phyloP scores from a whole-genome alignment of 768 basidiomycete genomes.

The Collybia nuda region DNA sequence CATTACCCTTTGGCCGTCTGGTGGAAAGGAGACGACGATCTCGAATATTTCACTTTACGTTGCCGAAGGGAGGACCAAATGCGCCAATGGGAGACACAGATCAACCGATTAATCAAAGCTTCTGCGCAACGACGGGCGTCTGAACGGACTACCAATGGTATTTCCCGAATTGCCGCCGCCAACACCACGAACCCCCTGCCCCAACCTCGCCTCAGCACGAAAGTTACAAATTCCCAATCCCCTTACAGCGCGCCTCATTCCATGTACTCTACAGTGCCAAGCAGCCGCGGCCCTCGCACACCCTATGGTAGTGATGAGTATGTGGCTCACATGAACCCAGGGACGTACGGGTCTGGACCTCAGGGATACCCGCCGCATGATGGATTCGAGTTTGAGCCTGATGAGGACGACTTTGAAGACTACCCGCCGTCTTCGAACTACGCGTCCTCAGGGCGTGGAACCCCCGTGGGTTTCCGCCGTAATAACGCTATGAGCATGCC shows the following conservation, averaged over 20 bases:
- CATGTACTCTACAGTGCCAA: slow-evolving; percentile 28
- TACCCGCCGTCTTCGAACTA: slow-evolving; percentile 51
- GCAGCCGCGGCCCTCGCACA: slow-evolving; percentile 28
- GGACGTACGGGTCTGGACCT: slow-evolving; percentile 38
- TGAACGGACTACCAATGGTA: slow-evolving; percentile 45
- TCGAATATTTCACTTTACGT: slow-evolving; percentile 92
- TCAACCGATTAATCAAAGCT: slow-evolving; percentile 84
- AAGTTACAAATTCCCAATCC: slow-evolving; percentile 25
- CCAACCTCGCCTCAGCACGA: slow-evolving; percentile 32
- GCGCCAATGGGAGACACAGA: slow-evolving; percentile 87
- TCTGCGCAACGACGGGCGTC: slow-evolving; percentile 68
- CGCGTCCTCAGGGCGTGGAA: slow-evolving; percentile 67
- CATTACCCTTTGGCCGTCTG: slow-evolving; percentile 84
- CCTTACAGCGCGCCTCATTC: slow-evolving; percentile 25
- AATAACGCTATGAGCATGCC: slow-evolving; percentile 59
- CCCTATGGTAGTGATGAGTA: slow-evolving; percentile 41
- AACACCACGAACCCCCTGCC: slow-evolving; percentile 46
- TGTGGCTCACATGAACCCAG: slow-evolving; percentile 21
- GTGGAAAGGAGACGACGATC: slow-evolving; percentile 93
- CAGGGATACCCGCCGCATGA: slow-evolving; percentile 61
- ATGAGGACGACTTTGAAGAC: slow-evolving; percentile 77
- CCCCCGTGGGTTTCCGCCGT: slow-evolving; percentile 64
- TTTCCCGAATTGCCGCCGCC: slow-evolving; percentile 50
- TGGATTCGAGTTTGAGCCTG: slow-evolving; percentile 72
- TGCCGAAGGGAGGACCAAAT: slow-evolving; percentile 93